These are phyloP conservation scores for Mycena kentingensis DNA, from an alignment of 768 basidiomycete species.

Conservation along the genomic window DNA sequence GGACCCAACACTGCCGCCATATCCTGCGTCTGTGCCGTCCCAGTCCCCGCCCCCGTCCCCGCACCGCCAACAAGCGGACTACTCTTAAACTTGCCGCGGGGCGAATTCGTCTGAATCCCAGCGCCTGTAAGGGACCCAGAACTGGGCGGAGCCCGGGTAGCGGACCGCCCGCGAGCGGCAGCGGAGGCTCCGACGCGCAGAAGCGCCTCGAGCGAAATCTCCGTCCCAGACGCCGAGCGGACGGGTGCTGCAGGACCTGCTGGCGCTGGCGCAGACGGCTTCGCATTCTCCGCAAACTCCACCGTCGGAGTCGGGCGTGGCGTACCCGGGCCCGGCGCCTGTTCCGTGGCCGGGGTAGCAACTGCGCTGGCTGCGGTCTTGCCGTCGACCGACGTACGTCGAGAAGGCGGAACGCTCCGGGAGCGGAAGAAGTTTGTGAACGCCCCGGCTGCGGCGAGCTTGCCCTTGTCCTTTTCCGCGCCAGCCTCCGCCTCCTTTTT, in stretches of 20 bases:
- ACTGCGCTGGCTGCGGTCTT: conserved; percentile 9
- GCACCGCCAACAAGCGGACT: too few species aligned
- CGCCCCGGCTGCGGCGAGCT: conserved; percentile 30
- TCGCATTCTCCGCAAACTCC: neutral
- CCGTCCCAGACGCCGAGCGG: conserved; percentile 9
- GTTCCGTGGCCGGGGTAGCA: conserved; percentile 6
- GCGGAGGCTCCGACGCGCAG: conserved; percentile 15
- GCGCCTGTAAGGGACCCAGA: too few species aligned
- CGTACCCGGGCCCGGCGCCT: too few species aligned
- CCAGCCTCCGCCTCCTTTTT: too few species aligned
- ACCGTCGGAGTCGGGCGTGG: too few species aligned
- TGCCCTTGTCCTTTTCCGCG: too few species aligned
- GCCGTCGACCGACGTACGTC: conserved; percentile 25
- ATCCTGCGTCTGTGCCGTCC: too few species aligned
- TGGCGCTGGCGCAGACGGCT: neutral
- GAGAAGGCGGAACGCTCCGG: conserved; percentile 40
- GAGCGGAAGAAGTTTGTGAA: conserved; percentile 41
- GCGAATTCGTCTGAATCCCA: too few species aligned
- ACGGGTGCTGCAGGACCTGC: conserved; percentile 6
- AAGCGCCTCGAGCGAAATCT: conserved; percentile 19
- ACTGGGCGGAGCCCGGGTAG: too few species aligned
- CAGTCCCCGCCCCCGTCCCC: too few species aligned
- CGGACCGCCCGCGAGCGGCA: conserved; percentile 11
- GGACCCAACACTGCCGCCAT: too few species aligned
- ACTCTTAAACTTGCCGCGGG: conserved; percentile 21